phyloP scores from a whole-genome alignment of 306 rosid species.

The Prunus mongolica region DNA sequence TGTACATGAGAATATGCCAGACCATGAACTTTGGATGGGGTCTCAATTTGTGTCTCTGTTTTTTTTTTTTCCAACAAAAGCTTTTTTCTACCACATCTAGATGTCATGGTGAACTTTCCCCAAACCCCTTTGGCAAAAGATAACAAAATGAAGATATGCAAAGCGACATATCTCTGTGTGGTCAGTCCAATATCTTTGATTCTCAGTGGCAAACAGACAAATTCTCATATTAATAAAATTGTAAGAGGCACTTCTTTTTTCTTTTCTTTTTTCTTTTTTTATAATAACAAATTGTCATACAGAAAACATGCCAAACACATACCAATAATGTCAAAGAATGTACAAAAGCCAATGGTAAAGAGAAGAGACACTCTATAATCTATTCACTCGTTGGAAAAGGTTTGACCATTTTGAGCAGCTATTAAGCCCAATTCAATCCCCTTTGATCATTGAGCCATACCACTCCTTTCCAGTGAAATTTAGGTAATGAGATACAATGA shows the following conservation, averaged over 20 bases:
- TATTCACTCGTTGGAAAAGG: background rate
- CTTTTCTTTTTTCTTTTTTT: background rate
- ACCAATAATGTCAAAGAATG: background rate
- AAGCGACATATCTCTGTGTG: slow-evolving; percentile 6
- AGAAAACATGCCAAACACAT: background rate
- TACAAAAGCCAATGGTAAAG: background rate
- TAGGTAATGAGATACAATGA: slow-evolving; percentile 33
- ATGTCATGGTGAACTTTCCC: too few relatives aligned
- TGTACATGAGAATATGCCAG: background rate
- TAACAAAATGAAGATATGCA: background rate
- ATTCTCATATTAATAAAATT: background rate
- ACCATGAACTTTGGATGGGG: background rate
- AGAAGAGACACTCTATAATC: background rate
- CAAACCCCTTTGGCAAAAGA: background rate
- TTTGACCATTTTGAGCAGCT: slow-evolving; percentile 17
- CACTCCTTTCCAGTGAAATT: slow-evolving; percentile 30
- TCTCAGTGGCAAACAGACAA: background rate
- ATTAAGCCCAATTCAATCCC: slow-evolving; percentile 4
- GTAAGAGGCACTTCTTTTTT: background rate
- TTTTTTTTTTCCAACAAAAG: background rate
- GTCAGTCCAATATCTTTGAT: background rate
- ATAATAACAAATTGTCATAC: background rate
- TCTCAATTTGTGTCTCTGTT: background rate
- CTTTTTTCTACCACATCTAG: too few relatives aligned
- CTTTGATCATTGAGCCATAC: background rate